These are phyloP conservation scores for Trichoderma afroharzianum DNA, from an alignment of 2,329 filamentous ascomycete species.

Conservation along the genomic window DNA sequence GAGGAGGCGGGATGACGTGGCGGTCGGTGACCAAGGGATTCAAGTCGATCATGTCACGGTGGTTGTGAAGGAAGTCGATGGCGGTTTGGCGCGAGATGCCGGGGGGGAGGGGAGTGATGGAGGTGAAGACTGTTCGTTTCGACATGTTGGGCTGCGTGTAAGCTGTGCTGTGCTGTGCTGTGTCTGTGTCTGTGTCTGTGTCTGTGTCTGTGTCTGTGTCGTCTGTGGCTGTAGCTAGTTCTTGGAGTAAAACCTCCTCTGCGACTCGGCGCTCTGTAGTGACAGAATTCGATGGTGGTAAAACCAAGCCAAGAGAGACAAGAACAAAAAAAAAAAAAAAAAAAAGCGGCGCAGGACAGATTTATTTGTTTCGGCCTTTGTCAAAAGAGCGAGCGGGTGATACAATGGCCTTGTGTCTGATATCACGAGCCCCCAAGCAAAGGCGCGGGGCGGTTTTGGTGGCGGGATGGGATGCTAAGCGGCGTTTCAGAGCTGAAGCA, in stretches of 20 bases:
- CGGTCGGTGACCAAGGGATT: constrained; percentile 78
- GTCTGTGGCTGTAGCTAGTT: neutral
- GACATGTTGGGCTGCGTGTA: constrained; percentile 50
- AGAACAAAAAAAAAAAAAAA: neutral
- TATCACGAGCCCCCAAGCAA: constrained; percentile 8
- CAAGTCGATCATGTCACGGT: constrained; percentile 80
- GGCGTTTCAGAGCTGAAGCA: constrained; percentile 15
- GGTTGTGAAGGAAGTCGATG: constrained; percentile 71
- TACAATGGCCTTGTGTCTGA: constrained; percentile 1
- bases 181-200: too few species aligned
- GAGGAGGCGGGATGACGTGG: constrained; percentile 63
- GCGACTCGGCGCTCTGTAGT: neutral
- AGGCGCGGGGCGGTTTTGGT: neutral
- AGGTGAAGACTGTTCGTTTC: constrained; percentile 69
- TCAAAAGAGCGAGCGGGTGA: neutral
- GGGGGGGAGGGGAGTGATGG: constrained; percentile 71
- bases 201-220: too few species aligned
- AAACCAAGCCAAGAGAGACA: neutral
- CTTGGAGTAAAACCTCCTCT: neutral
- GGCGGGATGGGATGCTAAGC: neutral
- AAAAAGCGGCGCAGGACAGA: neutral
- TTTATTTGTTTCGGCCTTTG: neutral
- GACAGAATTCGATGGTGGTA: neutral
- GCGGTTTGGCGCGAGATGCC: constrained; percentile 67
- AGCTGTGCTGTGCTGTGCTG: too few species aligned